Evolutionary conservation across 2,329 filamentous ascomycete species (phyloP), one percentile per base, ranked within the genome.

Genomic region (Aulographum hederae): DNA sequence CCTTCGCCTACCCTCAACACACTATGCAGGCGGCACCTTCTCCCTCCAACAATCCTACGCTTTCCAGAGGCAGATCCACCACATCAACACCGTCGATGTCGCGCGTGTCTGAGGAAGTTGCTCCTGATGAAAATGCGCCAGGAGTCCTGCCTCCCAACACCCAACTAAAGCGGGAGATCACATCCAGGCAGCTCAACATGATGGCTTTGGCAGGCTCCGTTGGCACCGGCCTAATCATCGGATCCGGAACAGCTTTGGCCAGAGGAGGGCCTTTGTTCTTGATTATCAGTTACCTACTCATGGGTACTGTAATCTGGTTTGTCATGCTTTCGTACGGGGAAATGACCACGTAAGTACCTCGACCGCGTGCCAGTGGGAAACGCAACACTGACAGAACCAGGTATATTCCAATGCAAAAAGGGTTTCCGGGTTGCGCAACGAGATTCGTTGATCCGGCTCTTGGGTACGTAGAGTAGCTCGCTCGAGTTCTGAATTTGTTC

Each of bases 151-250:
- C n/a, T n/a, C n/a, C n/a, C n/a, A n/a, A n/a, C n/a, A n/a, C n/a
- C n/a, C n/a, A n/a, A n/a, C 32, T 33, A 17, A 14, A 29, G 18
- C 23, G 32, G 11, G 25, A 33, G n/a, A 5, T 33, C 19, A 33
- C 15, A 3, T 14, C 32, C 6, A 14, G 26, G n/a, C 21, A 33
- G 14, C 10, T 33, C 17, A 28, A 28, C 26, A 33, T 33, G 32
- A 33, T 38, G 15, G 29, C 36, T 3, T 29, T 38, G 13, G 28
- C 34, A 10, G 33, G 36, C 18, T 21, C 34, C 12, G 28, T 38
- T 5, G 36, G 36, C 4, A 38, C 36, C 5, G 36, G 36, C 14
- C 17, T 38, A 17, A 36, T 38, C 23, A 38, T 38, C 17, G 34
- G 34, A 5, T 30, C 36, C 15, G 36, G 36, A 16, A 31, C 30